Evolutionary conservation across 306 rosid species (phyloP).

Genomic region (Vigna unguiculata): DNA sequence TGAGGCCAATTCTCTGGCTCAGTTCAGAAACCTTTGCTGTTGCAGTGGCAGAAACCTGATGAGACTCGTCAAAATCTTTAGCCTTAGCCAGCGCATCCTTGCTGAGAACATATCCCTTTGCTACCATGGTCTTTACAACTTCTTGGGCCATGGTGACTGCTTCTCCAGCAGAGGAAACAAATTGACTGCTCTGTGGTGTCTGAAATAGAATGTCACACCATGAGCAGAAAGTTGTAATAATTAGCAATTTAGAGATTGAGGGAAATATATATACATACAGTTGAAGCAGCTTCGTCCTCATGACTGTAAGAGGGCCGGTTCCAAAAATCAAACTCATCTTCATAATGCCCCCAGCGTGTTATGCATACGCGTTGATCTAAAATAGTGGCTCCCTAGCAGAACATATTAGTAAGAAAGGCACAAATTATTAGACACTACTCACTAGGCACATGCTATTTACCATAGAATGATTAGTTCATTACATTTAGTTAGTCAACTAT

Average conservation of each 20-base stretch:
- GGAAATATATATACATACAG: constrained; percentile 51
- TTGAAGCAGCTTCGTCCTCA: constrained; percentile 57
- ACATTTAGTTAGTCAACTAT: neutral
- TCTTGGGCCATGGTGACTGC: constrained; percentile 79
- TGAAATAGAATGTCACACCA: constrained; percentile 18
- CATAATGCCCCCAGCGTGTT: constrained; percentile 86
- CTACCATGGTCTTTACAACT: constrained; percentile 83
- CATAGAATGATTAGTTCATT: neutral
- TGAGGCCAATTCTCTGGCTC: constrained; percentile 74
- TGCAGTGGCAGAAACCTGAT: constrained; percentile 76
- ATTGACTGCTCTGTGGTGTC: constrained; percentile 58
- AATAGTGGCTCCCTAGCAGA: constrained; percentile 88
- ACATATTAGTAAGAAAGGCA: constrained; percentile 27
- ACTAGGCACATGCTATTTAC: neutral
- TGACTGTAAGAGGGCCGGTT: constrained; percentile 53
- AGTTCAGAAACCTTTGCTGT: constrained; percentile 78
- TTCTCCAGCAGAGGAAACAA: constrained; percentile 75
- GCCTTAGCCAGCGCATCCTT: constrained; percentile 82
- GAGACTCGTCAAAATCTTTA: constrained; percentile 75
- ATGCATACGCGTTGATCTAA: constrained; percentile 91
- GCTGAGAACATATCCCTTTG: constrained; percentile 79
- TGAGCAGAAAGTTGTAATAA: neutral
- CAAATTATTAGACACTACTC: constrained; percentile 3
- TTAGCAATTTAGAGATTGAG: neutral
- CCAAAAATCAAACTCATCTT: constrained; percentile 80